Evolutionary conservation across 345 rosid genomes (phyloP).

Genomic region (Sonneratia caseolaris): DNA sequence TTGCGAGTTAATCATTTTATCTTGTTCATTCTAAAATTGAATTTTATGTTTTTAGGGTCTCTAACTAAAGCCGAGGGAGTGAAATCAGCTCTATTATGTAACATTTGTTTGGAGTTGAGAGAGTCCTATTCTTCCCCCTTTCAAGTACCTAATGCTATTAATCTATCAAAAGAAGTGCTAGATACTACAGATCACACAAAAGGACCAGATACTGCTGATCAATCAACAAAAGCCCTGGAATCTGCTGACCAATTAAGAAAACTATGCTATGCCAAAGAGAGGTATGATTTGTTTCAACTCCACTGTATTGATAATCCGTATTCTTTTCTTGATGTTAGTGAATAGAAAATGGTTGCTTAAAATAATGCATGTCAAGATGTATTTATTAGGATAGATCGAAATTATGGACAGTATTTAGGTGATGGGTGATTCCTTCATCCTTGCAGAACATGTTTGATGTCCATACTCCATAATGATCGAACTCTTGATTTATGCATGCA

Average conservation of each 20-base stretch:
- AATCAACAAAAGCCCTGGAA: background rate
- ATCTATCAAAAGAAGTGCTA: background rate
- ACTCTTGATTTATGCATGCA: background rate
- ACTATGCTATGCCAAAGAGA: background rate
- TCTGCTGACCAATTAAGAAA: background rate
- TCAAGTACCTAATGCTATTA: slow-evolving; percentile 16
- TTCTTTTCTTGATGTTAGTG: background rate
- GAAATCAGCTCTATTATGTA: slow-evolving; percentile 40
- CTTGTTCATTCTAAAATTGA: too few species aligned
- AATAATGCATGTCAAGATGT: background rate
- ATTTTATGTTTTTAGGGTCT: slow-evolving; percentile 26
- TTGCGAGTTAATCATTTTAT: background rate
- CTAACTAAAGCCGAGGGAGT: slow-evolving; percentile 19
- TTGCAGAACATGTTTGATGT: background rate
- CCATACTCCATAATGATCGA: background rate
- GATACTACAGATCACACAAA: background rate
- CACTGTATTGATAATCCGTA: background rate
- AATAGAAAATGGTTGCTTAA: background rate
- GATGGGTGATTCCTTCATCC: background rate
- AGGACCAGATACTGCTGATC: background rate
- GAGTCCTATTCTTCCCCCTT: slow-evolving; percentile 22
- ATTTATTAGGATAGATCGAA: background rate
- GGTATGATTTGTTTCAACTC: background rate
- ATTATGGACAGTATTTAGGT: background rate
- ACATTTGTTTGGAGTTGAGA: slow-evolving; percentile 36